A percentile compares a stretch with the other conserved stretches of the same genome.
phyloP scores from a whole-genome alignment of 352 stramenopile genomes.

The Globisporangium cederbergense region DNA sequence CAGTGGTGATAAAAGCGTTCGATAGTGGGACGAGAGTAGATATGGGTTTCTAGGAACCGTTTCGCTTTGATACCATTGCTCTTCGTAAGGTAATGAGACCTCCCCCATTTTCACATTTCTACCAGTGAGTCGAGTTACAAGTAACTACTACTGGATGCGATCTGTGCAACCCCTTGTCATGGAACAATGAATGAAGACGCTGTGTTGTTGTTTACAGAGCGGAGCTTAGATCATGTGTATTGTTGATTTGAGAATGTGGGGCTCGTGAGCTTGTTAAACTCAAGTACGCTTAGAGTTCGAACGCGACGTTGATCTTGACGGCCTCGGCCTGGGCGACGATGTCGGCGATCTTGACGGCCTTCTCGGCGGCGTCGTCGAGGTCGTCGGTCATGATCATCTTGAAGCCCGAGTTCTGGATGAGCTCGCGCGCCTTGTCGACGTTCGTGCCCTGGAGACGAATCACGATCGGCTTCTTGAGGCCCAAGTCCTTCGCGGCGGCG shows the following conservation, averaged over 20 bases:
- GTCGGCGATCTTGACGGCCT: slow-evolving; percentile 91
- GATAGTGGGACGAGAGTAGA: neutral
- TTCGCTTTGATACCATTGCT: too few species aligned
- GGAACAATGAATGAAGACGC: too few species aligned
- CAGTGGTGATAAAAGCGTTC: too few species aligned
- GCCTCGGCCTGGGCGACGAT: slow-evolving; percentile 74
- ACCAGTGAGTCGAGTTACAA: too few species aligned
- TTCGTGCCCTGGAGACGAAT: slow-evolving; percentile 98
- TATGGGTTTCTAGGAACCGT: too few species aligned
- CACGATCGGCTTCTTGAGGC: slow-evolving; percentile 97
- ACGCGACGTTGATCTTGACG: slow-evolving; percentile 70
- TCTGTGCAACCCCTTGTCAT: too few species aligned
- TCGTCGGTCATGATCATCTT: slow-evolving; percentile 94
- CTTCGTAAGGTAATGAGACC: too few species aligned
- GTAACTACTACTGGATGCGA: too few species aligned
- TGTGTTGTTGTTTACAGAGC: neutral
- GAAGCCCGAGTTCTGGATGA: slow-evolving; percentile 92
- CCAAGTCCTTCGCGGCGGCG: slow-evolving; percentile 94
- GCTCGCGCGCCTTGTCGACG: slow-evolving; percentile 92
- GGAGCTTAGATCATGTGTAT: slow-evolving; percentile 17
- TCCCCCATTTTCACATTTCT: too few species aligned
- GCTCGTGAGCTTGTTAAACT: slow-evolving; percentile 17
- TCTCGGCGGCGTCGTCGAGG: slow-evolving; percentile 94
- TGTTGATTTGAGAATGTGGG: slow-evolving; percentile 1
- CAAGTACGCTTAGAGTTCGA: slow-evolving; percentile 49